Conservation (phyloP, 441 rosid genomes). For the Pelargonium citronellum region DNA sequence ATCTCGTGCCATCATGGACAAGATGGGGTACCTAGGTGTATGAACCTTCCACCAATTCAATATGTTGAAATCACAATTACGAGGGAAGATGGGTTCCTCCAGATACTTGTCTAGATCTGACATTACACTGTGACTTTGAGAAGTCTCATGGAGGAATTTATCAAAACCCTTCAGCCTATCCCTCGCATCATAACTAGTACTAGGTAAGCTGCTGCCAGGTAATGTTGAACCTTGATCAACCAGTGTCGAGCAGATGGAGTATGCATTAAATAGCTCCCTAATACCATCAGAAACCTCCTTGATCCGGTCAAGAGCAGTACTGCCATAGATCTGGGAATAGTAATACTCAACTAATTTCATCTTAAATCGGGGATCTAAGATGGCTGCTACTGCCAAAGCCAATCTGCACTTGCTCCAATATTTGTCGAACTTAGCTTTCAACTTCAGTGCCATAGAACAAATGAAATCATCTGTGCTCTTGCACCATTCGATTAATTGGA, state of each 20-base stretch:
- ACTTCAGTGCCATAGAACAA: conserved; percentile 54
- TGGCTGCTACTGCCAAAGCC: conserved; percentile 82
- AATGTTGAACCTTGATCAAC: conserved; percentile 72
- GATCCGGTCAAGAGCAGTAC: conserved; percentile 78
- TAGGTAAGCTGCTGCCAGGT: conserved; percentile 65
- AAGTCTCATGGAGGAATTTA: conserved; percentile 79
- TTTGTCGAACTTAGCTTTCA: conserved; percentile 73
- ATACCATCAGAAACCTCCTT: conserved; percentile 80
- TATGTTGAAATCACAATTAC: conserved; percentile 73
- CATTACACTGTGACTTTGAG: conserved; percentile 49
- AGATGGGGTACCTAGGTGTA: conserved; percentile 82
- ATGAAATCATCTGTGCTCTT: conserved; percentile 64
- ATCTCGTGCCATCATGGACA: conserved; percentile 95
- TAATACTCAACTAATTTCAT: conserved; percentile 94
- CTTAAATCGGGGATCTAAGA: conserved; percentile 90
- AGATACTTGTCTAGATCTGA: conserved; percentile 85
- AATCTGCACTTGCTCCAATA: conserved; percentile 91
- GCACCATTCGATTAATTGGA: conserved; percentile 86
- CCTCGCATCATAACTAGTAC: conserved; percentile 47
- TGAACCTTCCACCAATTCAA: conserved; percentile 97
- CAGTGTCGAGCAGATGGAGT: conserved; percentile 66
- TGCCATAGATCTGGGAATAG: conserved; percentile 86
- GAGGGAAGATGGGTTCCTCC: conserved; percentile 87
- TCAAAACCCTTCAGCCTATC: conserved; percentile 89
- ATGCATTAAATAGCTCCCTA: conserved; percentile 75